phyloP scores from a whole-genome alignment of 192 early-diverging fungal genomes.

The Backusella macrospora region DNA sequence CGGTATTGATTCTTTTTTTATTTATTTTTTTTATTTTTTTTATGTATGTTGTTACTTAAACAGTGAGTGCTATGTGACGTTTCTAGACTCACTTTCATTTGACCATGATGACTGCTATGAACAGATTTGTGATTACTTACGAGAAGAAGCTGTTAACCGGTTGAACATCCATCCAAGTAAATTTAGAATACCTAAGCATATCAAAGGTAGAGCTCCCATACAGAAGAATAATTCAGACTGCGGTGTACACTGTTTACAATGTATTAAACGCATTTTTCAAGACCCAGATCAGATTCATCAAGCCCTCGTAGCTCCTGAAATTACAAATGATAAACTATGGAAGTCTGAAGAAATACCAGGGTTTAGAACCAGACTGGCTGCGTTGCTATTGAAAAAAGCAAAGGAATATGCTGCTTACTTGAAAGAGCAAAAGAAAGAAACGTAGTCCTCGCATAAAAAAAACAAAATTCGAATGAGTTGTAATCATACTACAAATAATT shows the following conservation, averaged over 20 bases:
- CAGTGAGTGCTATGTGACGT: background rate
- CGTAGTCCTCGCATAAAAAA: too few species aligned
- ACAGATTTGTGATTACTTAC: background rate
- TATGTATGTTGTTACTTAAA: background rate
- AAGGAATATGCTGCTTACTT: too few species aligned
- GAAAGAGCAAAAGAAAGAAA: too few species aligned
- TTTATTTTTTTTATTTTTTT: background rate
- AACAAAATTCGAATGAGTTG: too few species aligned
- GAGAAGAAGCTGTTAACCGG: background rate
- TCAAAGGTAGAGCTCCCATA: background rate
- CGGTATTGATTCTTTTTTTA: background rate
- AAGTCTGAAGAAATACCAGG: background rate
- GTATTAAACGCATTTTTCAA: background rate
- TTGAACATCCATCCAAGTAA: background rate
- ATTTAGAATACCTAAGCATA: background rate
- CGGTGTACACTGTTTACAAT: background rate
- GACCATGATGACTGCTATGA: background rate
- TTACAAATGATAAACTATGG: background rate
- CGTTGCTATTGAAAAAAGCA: too few species aligned
- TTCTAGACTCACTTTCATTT: background rate
- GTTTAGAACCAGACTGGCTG: background rate
- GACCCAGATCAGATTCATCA: background rate
- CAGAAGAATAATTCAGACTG: background rate
- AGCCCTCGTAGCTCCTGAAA: background rate
- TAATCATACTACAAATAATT: too few species aligned